A percentile compares a stretch with the other conserved stretches of the same genome.
phyloP scores from a whole-genome alignment of 164 flowering plant species.

The Umbellularia californica region DNA sequence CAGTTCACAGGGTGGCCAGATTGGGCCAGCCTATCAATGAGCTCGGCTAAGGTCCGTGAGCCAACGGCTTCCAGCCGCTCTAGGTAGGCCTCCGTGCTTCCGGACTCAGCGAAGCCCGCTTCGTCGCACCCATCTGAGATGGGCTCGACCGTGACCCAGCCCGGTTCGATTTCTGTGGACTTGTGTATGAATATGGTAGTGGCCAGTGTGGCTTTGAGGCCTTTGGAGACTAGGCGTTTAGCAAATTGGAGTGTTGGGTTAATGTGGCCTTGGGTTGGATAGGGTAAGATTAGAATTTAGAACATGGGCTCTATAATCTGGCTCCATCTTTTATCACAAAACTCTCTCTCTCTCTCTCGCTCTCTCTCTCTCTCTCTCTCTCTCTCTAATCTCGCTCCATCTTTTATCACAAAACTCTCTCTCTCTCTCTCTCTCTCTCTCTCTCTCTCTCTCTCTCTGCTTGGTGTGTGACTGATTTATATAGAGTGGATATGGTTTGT shows the following conservation, averaged over 20 bases:
- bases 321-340: neutral
- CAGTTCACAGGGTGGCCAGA: constrained; percentile 14
- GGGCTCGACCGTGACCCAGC: constrained; percentile 8
- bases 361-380: too few species aligned
- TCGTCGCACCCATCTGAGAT: constrained; percentile 34
- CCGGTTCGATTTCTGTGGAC: neutral
- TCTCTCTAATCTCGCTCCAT: too few species aligned
- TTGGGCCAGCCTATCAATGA: constrained; percentile 17
- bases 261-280: constrained; percentile 18
- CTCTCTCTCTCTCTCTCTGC: too few species aligned
- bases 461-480: too few species aligned
- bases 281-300: constrained; percentile 15
- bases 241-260: constrained; percentile 22
- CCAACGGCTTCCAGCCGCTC: constrained; percentile 5
- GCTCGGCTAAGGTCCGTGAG: constrained; percentile 14
- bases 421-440: too few species aligned
- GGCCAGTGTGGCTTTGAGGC: constrained; percentile 6
- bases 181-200: constrained; percentile 20
- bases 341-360: neutral
- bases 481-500: too few species aligned
- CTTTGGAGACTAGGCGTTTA: constrained; percentile 11
- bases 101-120: constrained; percentile 13
- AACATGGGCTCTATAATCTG: constrained; percentile 13
- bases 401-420: too few species aligned
- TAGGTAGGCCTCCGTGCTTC: constrained; percentile 9